Evolutionary conservation across 1,284 basidiomycete species (phyloP), one percentile per base, ranked within the genome.

Genomic region (Moesziomyces sp.): DNA sequence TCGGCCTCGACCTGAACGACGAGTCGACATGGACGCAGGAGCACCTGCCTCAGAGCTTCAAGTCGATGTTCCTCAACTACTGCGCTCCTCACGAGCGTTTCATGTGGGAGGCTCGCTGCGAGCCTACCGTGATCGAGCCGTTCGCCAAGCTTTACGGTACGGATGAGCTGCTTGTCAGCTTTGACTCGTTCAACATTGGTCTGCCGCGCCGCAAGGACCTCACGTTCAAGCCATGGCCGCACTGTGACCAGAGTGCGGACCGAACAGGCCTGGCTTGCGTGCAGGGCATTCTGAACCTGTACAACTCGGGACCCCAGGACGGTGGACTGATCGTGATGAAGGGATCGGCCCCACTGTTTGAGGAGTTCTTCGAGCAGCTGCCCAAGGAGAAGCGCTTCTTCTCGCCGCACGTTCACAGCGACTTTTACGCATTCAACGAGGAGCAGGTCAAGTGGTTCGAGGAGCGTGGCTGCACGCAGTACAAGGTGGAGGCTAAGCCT

Each of bases 251-350:
- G 71, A 82, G 79, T 46, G 83, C 85, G 14, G 55, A 69, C 38
- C 74, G 84, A 23, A 68, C 75, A 8, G 79, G 77, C 40, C 81
- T 84, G 54, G 79, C 85, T 65, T 85, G 85, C 60, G 77, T 85
- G 5, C 86, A 86, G 63, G 86, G 86, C 28, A 85, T 86, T 53
- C 75, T 84, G 53, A 86, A 86, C 66, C 76, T 86, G 23, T 66
- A 65, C 52, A 55, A 79, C 38, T 85, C 85, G 68, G 86, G 85
- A 7, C 83, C 84, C 1, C 58, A 84, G 46, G 86, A 86, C 52
- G 86, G 86, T 40, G 86, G 86, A 16, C 78, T 86, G 11, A 83
- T 85, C 77, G 82, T 86, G 46, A 80, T 86, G 61, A 78, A 82
- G 45, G 84, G 84, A 9, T 81, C 80, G 10, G 74, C 79, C 21